Conservation (phyloP, 129 eudicot genomes). For the Artemisia argyi region DNA sequence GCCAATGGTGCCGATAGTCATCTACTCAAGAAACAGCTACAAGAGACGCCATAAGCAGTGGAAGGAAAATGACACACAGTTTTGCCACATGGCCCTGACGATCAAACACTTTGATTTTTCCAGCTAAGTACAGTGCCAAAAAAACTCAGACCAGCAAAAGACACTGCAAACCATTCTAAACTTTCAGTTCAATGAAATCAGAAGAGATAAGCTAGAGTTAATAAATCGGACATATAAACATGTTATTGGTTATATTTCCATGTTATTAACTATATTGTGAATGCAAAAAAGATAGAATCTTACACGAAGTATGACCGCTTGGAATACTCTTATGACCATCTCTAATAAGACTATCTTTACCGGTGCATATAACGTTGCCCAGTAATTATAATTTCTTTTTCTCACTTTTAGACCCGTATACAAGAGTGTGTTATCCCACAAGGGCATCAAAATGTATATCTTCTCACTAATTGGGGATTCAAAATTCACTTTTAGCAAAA, state of each 20-base stretch:
- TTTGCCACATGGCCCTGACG: conserved; percentile 73
- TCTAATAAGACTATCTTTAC: conserved; percentile 52
- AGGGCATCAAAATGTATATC: too few relatives aligned
- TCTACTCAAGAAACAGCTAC: conserved; percentile 86
- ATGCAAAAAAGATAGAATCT: conserved; percentile 20
- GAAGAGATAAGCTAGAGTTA: not conserved
- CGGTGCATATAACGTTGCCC: conserved; percentile 77
- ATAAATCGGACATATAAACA: conserved; percentile 2
- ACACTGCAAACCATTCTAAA: conserved; percentile 56
- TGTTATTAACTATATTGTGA: not conserved
- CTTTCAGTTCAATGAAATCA: not conserved
- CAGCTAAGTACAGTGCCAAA: conserved; percentile 69
- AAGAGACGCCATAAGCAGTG: conserved; percentile 76
- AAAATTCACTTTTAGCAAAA: too few relatives aligned
- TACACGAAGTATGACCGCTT: conserved; percentile 92
- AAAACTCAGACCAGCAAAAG: conserved; percentile 85
- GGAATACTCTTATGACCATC: conserved; percentile 99
- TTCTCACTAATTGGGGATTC: too few relatives aligned
- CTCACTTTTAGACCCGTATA: too few relatives aligned
- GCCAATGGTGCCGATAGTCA: conserved; percentile 96
- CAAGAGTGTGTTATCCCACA: too few relatives aligned
- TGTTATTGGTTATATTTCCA: not conserved
- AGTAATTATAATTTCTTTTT: conserved; percentile 54
- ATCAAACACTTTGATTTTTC: conserved; percentile 69
- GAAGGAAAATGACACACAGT: conserved; percentile 71